Base-by-base conservation (phyloP, 2,329 filamentous ascomycete genomes). In the Fusarium sublunatum region DNA sequence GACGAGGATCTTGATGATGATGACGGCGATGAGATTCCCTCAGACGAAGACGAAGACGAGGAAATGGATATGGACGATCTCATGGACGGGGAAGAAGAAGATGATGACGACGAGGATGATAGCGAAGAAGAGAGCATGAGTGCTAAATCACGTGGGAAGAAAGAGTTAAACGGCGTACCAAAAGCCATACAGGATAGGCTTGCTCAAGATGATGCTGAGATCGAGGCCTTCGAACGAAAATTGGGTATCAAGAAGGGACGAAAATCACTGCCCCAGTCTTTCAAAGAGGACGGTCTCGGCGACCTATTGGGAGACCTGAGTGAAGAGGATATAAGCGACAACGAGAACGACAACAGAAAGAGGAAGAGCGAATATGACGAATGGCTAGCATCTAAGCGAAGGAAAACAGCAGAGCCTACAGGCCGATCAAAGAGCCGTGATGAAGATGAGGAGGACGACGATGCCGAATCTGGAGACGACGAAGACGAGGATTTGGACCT, bases 171-270 rank as follows among this genome's bases (percentile, higher is more conserved):
- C 7, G 40, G 59, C 2, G 19, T 69, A 11, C 47, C 73, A 13
- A 68, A 61, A 29, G 48, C 58, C 2, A 49, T 64, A 64, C 19
- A 73, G 87, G n/a, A 86, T 83, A 71, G 84, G 67, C 79, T 97
- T 5, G 88, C 86, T 1, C 82, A 91, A 60, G 94, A 99, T 56
- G 93, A 98, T 71, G 91, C 88, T 3, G 92, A 97, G 68, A 98
- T 99, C 67, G 89, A 90, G 19, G 88, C 88, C 3, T 80, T 97
- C 29, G 95, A 99, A 78, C 93, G 89, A 75, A 96, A 91, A 71
- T 79, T 99, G 4, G 94, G 95, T 0, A 83, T 97, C 31, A 88
- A 84, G 65, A 91, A 89, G 72, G 86, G 87, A 24, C 90, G 89
- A 58, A 96, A 92, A 71, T 88, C 86, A 29, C 76, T 92, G 6